Evolutionary conservation across 2,329 filamentous ascomycete genomes (phyloP).

Genomic region (Phyllosticta capitalensis): DNA sequence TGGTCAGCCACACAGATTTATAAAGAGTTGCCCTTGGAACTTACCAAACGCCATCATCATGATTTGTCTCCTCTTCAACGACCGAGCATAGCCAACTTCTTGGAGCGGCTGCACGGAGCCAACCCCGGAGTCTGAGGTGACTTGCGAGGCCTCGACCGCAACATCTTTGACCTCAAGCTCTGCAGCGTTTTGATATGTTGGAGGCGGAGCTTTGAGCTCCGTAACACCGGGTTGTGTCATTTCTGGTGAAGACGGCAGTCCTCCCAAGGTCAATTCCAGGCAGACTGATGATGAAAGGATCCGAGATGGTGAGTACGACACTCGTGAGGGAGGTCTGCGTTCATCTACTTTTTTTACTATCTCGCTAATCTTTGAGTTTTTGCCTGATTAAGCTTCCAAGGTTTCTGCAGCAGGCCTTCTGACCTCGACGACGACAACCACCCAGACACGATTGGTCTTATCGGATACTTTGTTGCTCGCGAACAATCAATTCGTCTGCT

Average conservation of each 20-base stretch:
- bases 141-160: neutral
- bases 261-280: neutral
- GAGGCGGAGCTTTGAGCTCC: neutral
- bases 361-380: neutral
- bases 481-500: neutral
- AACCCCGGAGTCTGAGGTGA: neutral
- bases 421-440: neutral
- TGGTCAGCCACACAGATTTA: neutral
- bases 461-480: neutral
- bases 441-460: neutral
- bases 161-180: neutral
- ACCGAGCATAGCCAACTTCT: slow-evolving; percentile 7
- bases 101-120: neutral
- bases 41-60: slow-evolving; percentile 11
- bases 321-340: neutral
- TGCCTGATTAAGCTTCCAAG: neutral
- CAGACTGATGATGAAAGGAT: neutral
- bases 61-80: slow-evolving; percentile 8
- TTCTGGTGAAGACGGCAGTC: neutral
- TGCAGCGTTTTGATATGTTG: neutral
- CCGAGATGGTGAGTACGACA: neutral
- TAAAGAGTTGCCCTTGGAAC: neutral
- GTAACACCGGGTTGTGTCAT: neutral
- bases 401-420: neutral
- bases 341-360: neutral